Evolutionary conservation across 306 rosid genomes (phyloP).

Genomic region (Amphicarpaea edgeworthii): DNA sequence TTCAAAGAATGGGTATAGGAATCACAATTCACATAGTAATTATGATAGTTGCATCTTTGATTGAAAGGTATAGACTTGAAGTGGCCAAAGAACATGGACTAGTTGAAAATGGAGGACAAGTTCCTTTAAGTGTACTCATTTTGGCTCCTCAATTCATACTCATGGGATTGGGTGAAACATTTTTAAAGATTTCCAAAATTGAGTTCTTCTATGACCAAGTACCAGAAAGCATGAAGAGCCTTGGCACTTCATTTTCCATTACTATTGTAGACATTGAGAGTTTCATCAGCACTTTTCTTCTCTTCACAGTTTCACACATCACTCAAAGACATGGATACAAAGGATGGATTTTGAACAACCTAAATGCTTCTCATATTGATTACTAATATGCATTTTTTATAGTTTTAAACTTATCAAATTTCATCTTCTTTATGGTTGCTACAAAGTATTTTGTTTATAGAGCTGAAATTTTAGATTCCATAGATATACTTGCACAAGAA

Average conservation of each 20-base stretch:
- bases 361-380: constrained; percentile 71
- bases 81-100: constrained; percentile 48
- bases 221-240: constrained; percentile 80
- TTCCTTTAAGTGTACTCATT: constrained; percentile 70
- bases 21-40: constrained; percentile 53
- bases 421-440: constrained; percentile 54
- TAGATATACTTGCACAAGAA: constrained; percentile 30
- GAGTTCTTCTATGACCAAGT: constrained; percentile 88
- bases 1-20: constrained; percentile 76
- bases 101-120: constrained; percentile 39
- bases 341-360: constrained; percentile 76
- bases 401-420: constrained; percentile 55
- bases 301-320: constrained; percentile 55
- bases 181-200: constrained; percentile 64
- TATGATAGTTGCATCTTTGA: constrained; percentile 58
- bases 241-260: constrained; percentile 73
- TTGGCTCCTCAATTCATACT: constrained; percentile 72
- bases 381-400: constrained; percentile 61
- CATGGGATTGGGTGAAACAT: constrained; percentile 65
- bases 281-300: constrained; percentile 66
- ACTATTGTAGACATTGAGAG: constrained; percentile 67
- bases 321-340: constrained; percentile 52
- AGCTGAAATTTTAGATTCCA: constrained; percentile 75
- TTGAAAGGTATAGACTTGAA: constrained; percentile 63
- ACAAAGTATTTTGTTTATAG: constrained; percentile 61